phyloP scores from a whole-genome alignment of 2,329 filamentous ascomycete species.

The Diplocarpon mali region DNA sequence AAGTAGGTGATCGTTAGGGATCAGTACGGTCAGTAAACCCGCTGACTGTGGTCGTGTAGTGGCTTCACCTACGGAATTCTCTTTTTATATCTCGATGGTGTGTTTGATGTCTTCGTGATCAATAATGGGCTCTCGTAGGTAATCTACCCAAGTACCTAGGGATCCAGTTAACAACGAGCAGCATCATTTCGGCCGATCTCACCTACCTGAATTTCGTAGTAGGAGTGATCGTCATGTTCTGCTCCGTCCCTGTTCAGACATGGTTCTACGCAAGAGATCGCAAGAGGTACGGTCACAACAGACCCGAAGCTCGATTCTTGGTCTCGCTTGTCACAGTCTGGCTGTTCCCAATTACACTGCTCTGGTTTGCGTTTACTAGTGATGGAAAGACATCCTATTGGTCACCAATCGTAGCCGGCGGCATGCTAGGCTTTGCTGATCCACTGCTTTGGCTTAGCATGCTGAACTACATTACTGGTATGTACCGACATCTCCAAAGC shows the following conservation, averaged over 20 bases:
- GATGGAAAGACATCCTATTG: constrained; percentile 31
- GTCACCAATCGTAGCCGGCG: constrained; percentile 32
- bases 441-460: constrained; percentile 34
- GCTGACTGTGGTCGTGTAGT: neutral
- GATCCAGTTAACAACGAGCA: constrained; percentile 11
- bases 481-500: neutral
- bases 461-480: constrained; percentile 33
- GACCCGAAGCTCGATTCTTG: constrained; percentile 33
- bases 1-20: constrained; percentile 16
- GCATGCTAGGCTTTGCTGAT: constrained; percentile 31
- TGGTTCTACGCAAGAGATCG: constrained; percentile 31
- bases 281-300: constrained; percentile 27
- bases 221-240: constrained; percentile 32
- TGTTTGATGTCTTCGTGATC: constrained; percentile 33
- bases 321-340: constrained; percentile 33
- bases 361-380: constrained; percentile 34
- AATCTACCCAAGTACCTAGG: neutral
- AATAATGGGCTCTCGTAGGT: constrained; percentile 31
- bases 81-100: constrained; percentile 33
- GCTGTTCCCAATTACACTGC: constrained; percentile 32
- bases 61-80: constrained; percentile 33
- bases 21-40: no score
- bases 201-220: constrained; percentile 35
- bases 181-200: constrained; percentile 30
- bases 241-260: constrained; percentile 33